Evolutionary conservation across 176 grass and related monocot species (phyloP).

Genomic region (Dactylis glomerata): DNA sequence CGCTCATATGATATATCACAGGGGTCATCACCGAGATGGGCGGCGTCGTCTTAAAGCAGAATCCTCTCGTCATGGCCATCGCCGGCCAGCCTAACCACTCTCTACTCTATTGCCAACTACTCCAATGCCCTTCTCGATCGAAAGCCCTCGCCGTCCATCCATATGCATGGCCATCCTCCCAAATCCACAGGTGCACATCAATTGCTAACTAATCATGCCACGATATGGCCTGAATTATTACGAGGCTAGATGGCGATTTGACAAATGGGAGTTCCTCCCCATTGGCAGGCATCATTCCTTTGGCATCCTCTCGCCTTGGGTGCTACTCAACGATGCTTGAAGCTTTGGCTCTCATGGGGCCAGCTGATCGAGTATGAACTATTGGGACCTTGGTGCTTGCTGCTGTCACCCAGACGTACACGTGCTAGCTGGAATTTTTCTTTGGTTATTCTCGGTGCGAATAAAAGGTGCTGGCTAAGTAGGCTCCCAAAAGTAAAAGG

Average conservation of each 20-base stretch:
- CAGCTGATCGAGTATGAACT: neutral
- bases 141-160: neutral
- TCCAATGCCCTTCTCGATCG: neutral
- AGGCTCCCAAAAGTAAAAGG: neutral
- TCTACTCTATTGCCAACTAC: slow-evolving; percentile 11
- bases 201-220: neutral
- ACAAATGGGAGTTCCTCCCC: neutral
- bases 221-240: slow-evolving; percentile 22
- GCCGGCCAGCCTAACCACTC: neutral
- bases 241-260: slow-evolving; percentile 10
- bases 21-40: neutral
- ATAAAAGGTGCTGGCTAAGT: neutral
- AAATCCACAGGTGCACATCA: neutral
- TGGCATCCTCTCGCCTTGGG: neutral
- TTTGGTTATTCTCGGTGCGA: neutral
- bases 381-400: neutral
- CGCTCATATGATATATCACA: neutral
- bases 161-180: neutral
- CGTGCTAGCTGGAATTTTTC: neutral
- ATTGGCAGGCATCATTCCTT: slow-evolving; percentile 19
- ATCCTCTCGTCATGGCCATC: neutral
- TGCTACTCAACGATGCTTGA: neutral
- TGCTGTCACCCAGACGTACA: neutral
- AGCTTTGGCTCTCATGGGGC: slow-evolving; percentile 17
- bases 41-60: slow-evolving; percentile 32